Base-by-base conservation (phyloP, 2,329 filamentous ascomycete genomes). In the Hypoxylon sp. region DNA sequence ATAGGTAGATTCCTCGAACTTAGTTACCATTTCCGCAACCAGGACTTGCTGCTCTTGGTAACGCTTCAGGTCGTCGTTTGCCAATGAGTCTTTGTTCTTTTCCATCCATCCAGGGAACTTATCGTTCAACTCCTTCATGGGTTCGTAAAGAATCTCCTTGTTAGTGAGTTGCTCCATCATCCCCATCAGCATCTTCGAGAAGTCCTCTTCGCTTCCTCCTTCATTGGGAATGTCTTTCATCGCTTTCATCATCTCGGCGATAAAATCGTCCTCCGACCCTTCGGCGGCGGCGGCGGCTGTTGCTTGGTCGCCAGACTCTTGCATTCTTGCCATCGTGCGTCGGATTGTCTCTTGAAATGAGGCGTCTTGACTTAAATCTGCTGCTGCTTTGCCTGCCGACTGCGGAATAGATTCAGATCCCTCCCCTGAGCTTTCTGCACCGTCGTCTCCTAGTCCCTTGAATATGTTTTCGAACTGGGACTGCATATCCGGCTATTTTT, bases 81-180 rank as follows among this genome's bases (percentile, higher is more conserved):
- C 73, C 41, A 84, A 86, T 16, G 77, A 84, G 29, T 75, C 80
- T 62, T 78, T 78, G 70, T 97, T 93, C 73, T 89, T 87, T 64
- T 82, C 81, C 69, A 99, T 79, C 93, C 94, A 99, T 2, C 75
- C 84, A 0, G 92, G 93, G 67, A 94, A 99, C 72, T 97, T 97
- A 43, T 90, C 88, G 70, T 96, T 77, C 36, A 99, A 77, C 73
- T 99, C 94, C 76, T 96, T 96, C 91, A 99, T 97, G 2, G 94
- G 94, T 75, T 99, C 93, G 69, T 97, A 97, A 40, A 99, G 75
- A 57, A 99, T 97, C 63, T 97, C 94, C 77, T 96, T 97, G 72
- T 96, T 96, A 3, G 94, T 97, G 57, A 99, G 80, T 72, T 99
- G 92, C 74, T 97, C 91, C 93, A 99, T 97, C 91, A 97, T 96